Evolutionary conservation across 1,284 basidiomycete species (phyloP).

Genomic region (Ganoderma lucidum): DNA sequence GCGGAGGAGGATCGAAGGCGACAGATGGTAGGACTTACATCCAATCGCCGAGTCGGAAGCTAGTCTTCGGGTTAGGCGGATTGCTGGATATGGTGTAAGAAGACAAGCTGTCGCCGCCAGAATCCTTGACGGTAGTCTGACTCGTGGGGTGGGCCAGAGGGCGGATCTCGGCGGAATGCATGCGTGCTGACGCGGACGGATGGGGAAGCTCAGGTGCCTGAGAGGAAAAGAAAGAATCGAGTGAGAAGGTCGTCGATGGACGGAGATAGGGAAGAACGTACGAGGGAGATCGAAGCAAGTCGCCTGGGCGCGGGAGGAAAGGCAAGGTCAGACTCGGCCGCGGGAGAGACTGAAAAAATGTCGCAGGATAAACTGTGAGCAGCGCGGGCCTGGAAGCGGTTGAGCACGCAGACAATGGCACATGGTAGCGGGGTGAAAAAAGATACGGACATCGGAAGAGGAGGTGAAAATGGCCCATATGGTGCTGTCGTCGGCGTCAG

Average conservation of each 20-base stretch:
- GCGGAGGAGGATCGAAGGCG: not conserved
- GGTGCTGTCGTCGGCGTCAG: constrained; percentile 9
- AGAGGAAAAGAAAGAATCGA: not conserved
- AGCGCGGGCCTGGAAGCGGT: constrained; percentile 55
- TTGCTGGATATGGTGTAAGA: constrained; percentile 73
- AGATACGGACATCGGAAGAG: constrained; percentile 24
- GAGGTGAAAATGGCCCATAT: constrained; percentile 27
- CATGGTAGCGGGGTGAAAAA: not conserved
- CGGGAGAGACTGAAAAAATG: constrained; percentile 54
- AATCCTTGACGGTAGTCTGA: constrained; percentile 7
- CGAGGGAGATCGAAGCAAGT: constrained; percentile 13
- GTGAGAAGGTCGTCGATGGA: not conserved
- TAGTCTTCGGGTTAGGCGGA: constrained; percentile 77
- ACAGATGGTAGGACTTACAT: constrained; percentile 60
- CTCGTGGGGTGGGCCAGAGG: constrained; percentile 9
- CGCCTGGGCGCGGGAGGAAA: constrained; percentile 16
- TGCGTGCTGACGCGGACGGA: constrained; percentile 11
- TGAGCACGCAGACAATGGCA: constrained; percentile 17
- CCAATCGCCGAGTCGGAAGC: constrained; percentile 80
- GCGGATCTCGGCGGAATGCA: constrained; percentile 16
- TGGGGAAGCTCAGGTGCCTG: constrained; percentile 14
- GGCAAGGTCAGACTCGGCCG: constrained; percentile 64
- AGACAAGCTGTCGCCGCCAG: constrained; percentile 19
- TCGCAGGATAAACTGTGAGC: constrained; percentile 52
- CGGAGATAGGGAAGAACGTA: constrained; percentile 9